phyloP scores from a whole-genome alignment of 305 asterid species.

The Fraxinus sp. region DNA sequence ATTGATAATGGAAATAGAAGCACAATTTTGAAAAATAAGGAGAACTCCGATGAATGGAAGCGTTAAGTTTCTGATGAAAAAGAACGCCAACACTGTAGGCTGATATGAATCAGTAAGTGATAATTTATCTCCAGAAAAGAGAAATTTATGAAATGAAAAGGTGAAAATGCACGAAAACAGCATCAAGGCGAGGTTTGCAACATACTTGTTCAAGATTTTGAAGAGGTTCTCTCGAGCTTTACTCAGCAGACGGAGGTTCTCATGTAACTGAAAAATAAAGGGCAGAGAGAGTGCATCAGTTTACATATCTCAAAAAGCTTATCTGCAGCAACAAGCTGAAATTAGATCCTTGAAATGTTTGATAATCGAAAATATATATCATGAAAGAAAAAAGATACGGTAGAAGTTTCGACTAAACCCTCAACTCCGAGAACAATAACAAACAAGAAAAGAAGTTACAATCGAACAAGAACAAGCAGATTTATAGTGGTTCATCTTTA shows the following conservation, averaged over 20 bases:
- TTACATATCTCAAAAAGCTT: background rate
- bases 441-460: background rate
- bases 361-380: background rate
- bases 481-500: background rate
- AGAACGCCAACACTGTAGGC: background rate
- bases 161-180: background rate
- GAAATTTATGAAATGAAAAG: background rate
- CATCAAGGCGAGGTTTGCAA: background rate
- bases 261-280: constrained; percentile 55
- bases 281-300: constrained; percentile 13
- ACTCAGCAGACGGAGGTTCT: constrained; percentile 66
- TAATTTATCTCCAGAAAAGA: background rate
- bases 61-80: background rate
- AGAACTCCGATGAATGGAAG: background rate
- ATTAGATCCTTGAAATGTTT: background rate
- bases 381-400: background rate
- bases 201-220: constrained; percentile 63
- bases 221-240: constrained; percentile 81
- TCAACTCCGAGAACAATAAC: background rate
- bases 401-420: background rate
- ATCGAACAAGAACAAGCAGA: background rate
- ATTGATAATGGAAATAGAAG: background rate
- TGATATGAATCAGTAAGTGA: background rate
- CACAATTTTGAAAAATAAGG: background rate
- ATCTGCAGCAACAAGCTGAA: background rate